Percentiles rank a stretch among this genome's conserved stretches.
These are phyloP conservation scores for Malus hybrid DNA, from an alignment of 331 rosid species.

Conservation along the genomic window DNA sequence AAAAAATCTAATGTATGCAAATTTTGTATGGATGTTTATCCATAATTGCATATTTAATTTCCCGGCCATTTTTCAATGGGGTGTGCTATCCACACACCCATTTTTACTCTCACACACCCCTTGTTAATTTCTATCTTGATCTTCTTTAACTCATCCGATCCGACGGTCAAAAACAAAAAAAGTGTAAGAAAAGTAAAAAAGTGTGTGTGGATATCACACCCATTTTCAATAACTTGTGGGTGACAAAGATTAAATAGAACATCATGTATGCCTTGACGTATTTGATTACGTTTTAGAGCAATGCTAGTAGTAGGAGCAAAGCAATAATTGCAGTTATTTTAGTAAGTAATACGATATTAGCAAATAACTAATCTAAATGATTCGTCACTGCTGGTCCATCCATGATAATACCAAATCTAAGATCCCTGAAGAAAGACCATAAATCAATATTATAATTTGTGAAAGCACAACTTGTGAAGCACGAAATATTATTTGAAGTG, in stretches of 20 bases:
- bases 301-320: background rate
- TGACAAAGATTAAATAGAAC: background rate
- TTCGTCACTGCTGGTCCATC: background rate
- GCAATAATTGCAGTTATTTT: background rate
- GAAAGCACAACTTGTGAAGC: background rate
- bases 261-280: background rate
- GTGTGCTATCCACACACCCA: no score
- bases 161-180: no score
- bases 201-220: no score
- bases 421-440: background rate
- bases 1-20: background rate
- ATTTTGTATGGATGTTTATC: background rate
- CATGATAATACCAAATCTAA: background rate
- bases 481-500: background rate
- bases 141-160: no score
- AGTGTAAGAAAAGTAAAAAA: no score
- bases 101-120: no score
- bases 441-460: background rate
- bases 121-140: no score
- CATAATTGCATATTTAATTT: background rate
- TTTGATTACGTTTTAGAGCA: background rate
- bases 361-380: background rate
- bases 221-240: background rate
- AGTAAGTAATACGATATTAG: background rate
- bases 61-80: background rate